Evolutionary conservation across 192 early-diverging fungal species (phyloP), one percentile per base, ranked within the genome.

Genomic region (Bifiguratus adelaidae): DNA sequence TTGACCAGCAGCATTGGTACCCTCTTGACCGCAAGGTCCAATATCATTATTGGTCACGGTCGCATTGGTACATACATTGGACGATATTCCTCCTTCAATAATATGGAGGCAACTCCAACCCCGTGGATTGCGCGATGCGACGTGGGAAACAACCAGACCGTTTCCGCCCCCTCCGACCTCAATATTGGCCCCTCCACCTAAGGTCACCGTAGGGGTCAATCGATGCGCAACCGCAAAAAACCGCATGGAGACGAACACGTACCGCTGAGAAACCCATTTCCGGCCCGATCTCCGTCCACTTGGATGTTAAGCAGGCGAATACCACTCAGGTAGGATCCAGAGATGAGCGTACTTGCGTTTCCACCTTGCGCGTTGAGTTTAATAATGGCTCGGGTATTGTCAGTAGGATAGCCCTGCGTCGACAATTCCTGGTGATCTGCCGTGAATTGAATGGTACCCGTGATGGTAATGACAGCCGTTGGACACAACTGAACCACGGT

Each of bases 51-150:
- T 13, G 36, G 36, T 38, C 5, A 38, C 21, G 13, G 36, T 38
- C 36, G 36, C 36, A 38, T 38, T 38, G 15, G 4, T 4, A 20
- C 36, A 38, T 7, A 38, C 3, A 38, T 38, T 38, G 36, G 36
- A 38, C 36, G 36, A 19, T 7, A 13, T 38, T 38, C 36, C 36
- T 38, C 36, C 36, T 38, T 38, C 36, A 20, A 7, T 3, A 20
- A 38, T 20, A 38, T 38, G 36, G 15, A 38, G 15, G 36, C 36
- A 38, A 38, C 36, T 38, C 36, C 36, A 38, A 19, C 36, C 36
- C 15, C 36, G 36, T 5, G 36, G 36, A 13, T 38, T 38, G 36
- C 36, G 36, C 36, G 36, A 38, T 38, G 36, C 36, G 21, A 38
- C 36, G 13, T 38, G 13, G 36, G 36, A 38, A 38, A 38, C 36